Conservation (phyloP, 2,329 filamentous ascomycete species). For the Saccharata proteae region DNA sequence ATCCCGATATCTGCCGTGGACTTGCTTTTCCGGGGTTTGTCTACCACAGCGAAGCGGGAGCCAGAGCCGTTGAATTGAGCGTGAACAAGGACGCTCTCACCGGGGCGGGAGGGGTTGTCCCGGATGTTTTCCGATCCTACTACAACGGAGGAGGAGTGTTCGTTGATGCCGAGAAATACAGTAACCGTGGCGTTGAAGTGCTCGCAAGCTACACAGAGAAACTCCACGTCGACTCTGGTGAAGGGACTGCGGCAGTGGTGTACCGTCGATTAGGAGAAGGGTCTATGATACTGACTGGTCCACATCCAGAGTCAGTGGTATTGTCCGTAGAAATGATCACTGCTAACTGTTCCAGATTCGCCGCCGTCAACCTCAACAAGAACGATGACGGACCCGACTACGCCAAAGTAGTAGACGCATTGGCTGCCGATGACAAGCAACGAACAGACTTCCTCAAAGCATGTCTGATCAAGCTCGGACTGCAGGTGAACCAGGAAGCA, state of each 20-base stretch:
- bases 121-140: constrained; percentile 60
- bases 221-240: constrained; percentile 63
- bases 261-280: constrained; percentile 76
- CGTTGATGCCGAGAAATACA: constrained; percentile 57
- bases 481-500: constrained; percentile 62
- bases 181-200: constrained; percentile 58
- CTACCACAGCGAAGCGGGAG: constrained; percentile 79
- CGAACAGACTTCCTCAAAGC: constrained; percentile 67
- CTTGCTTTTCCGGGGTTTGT: constrained; percentile 81
- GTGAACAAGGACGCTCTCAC: constrained; percentile 50
- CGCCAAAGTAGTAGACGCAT: constrained; percentile 51
- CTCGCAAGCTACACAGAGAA: constrained; percentile 68
- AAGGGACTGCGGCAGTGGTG: constrained; percentile 65
- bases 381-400: constrained; percentile 59
- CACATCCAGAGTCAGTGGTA: constrained; percentile 72
- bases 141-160: constrained; percentile 95
- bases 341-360: constrained; percentile 51
- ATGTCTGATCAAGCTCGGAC: constrained; percentile 65
- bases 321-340: neutral
- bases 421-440: constrained; percentile 57
- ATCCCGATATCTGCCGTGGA: constrained; percentile 73
- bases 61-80: constrained; percentile 56
- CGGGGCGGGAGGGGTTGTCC: constrained; percentile 33
- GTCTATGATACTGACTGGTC: constrained; percentile 66
- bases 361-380: constrained; percentile 61